Conservation (phyloP, 2,329 filamentous ascomycete genomes). For the Tolypocladium endophyticum region DNA sequence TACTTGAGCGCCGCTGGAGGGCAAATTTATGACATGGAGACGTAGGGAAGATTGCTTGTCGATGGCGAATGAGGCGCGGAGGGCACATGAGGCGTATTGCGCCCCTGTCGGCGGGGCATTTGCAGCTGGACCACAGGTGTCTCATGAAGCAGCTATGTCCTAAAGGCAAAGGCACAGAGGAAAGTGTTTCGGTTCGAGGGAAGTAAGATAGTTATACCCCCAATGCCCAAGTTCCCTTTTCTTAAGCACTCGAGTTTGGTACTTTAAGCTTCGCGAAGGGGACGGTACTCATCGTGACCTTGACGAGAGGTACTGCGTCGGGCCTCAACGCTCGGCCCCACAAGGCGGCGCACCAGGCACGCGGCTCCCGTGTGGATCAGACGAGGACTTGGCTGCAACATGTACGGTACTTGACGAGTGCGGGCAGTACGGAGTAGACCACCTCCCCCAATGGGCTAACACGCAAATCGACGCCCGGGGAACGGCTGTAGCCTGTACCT, state of each 20-base stretch:
- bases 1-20: background rate
- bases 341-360: background rate
- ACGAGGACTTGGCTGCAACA: background rate
- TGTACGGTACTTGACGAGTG: background rate
- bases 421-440: background rate
- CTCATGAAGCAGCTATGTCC: background rate
- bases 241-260: background rate
- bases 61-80: background rate
- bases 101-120: background rate
- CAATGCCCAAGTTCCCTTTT: background rate
- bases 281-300: background rate
- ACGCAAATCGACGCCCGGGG: background rate
- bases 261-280: background rate
- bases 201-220: constrained; percentile 2
- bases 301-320: background rate
- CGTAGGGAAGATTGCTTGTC: background rate
- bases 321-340: background rate
- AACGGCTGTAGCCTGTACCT: background rate
- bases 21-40: background rate
- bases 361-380: background rate
- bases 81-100: background rate
- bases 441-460: background rate
- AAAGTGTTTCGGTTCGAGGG: background rate
- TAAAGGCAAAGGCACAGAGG: background rate
- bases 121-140: background rate